These are phyloP conservation scores for Vinca minor DNA, from an alignment of 257 asterid species.

Conservation along the genomic window DNA sequence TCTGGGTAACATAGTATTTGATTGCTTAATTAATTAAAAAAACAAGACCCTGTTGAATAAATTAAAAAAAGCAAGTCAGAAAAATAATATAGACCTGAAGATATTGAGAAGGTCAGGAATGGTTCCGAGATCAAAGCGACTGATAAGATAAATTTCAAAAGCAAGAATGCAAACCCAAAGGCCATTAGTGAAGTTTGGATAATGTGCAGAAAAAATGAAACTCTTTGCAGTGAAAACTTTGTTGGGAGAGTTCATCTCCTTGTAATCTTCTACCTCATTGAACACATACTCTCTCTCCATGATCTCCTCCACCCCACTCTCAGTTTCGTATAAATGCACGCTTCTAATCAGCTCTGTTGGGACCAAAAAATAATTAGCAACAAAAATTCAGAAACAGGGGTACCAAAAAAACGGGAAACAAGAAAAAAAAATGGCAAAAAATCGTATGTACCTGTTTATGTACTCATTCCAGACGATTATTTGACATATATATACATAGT, in stretches of 20 bases:
- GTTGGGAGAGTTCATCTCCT: conserved; percentile 16
- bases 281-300: conserved; percentile 29
- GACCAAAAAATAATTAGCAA: not conserved
- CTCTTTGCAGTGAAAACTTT: conserved; percentile 16
- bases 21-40: not conserved
- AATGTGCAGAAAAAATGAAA: conserved; percentile 19
- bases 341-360: conserved; percentile 24
- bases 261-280: conserved; percentile 10
- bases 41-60: not conserved
- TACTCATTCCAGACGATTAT: too few species aligned
- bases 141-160: conserved; percentile 9
- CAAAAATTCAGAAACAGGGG: not conserved
- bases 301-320: conserved; percentile 16
- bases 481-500: too few species aligned
- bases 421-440: too few species aligned
- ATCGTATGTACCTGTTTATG: too few species aligned
- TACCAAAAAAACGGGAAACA: not conserved
- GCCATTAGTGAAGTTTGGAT: conserved; percentile 17
- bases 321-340: conserved; percentile 20
- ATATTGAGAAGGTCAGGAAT: conserved; percentile 18
- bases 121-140: not conserved
- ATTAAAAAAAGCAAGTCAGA: too few species aligned
- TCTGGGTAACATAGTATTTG: too few species aligned
- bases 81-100: conserved; percentile 13
- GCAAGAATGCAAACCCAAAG: conserved; percentile 29